Percentiles rank a stretch among this genome's conserved stretches.
Conservation (phyloP, 2,329 filamentous ascomycete genomes). For the Bertia moriformis region DNA sequence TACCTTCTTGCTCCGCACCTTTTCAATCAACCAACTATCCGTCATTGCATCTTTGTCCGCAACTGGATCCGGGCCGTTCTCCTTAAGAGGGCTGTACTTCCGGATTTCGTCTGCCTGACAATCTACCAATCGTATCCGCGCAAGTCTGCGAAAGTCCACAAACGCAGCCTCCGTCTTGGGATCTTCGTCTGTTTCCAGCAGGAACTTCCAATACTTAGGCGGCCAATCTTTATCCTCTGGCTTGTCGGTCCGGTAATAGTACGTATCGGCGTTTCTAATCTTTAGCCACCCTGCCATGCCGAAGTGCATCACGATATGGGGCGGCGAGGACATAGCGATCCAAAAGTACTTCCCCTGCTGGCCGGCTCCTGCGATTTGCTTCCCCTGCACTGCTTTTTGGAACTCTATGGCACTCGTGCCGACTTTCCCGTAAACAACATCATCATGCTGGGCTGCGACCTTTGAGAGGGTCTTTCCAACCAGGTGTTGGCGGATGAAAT, state of each 20-base stretch:
- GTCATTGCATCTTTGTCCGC: slow-evolving; percentile 43
- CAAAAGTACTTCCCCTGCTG: slow-evolving; percentile 60
- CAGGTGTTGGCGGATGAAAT: slow-evolving; percentile 45
- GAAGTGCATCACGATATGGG: slow-evolving; percentile 46
- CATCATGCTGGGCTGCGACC: slow-evolving; percentile 40
- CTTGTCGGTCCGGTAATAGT: slow-evolving; percentile 35
- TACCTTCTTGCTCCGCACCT: slow-evolving; percentile 41
- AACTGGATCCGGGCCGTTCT: slow-evolving; percentile 52
- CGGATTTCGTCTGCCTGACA: slow-evolving; percentile 41
- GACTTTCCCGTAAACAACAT: slow-evolving; percentile 51
- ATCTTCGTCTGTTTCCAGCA: slow-evolving; percentile 31
- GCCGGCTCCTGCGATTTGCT: slow-evolving; percentile 38
- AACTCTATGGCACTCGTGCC: slow-evolving; percentile 43
- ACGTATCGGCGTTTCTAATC: slow-evolving; percentile 40
- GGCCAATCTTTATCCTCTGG: slow-evolving; percentile 35
- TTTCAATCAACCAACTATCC: slow-evolving; percentile 37
- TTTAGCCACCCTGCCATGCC: slow-evolving; percentile 52
- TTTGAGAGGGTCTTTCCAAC: slow-evolving; percentile 40
- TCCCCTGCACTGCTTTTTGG: slow-evolving; percentile 39
- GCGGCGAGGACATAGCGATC: slow-evolving; percentile 43
- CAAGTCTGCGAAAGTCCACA: slow-evolving; percentile 40
- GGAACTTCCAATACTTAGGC: slow-evolving; percentile 48
- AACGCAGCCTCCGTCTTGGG: slow-evolving; percentile 43
- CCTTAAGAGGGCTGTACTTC: slow-evolving; percentile 39
- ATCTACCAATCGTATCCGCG: slow-evolving; percentile 41